Conservation (phyloP, 2,329 filamentous ascomycete genomes). For the Podosphaera fusca region DNA sequence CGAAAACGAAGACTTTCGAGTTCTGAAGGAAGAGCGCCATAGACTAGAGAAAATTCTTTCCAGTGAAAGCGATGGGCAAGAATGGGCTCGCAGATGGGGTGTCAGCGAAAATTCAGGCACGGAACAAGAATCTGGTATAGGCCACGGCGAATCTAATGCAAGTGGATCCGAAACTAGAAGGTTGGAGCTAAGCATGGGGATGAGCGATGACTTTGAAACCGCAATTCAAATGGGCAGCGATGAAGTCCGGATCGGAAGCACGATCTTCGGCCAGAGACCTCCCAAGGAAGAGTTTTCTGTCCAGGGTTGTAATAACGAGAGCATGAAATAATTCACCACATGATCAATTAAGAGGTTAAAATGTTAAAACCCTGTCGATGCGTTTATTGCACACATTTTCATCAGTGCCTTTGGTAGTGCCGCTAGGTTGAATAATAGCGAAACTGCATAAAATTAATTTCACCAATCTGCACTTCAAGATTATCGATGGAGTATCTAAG, state of each 20-base stretch:
- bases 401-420: no score
- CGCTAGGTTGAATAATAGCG: no score
- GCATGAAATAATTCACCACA: no score
- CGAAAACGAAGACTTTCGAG: constrained; percentile 76
- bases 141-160: no score
- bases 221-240: constrained; percentile 64
- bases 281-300: constrained; percentile 5
- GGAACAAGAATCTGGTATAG: constrained; percentile 23
- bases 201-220: constrained; percentile 90
- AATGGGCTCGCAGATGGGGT: constrained; percentile 3
- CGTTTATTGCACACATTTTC: no score
- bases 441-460: no score
- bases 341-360: no score
- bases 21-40: constrained; percentile 46
- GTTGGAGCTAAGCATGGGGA: constrained; percentile 89
- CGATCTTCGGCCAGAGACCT: constrained; percentile 73
- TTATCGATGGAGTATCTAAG: no score
- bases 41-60: constrained; percentile 39
- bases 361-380: no score
- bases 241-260: constrained; percentile 81
- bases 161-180: constrained; percentile 20
- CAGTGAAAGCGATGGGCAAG: constrained; percentile 13
- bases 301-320: no score
- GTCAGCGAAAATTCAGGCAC: constrained; percentile 47
- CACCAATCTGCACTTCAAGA: no score